phyloP scores from a whole-genome alignment of 108 stramenopile species.

The Tribonema minus region DNA sequence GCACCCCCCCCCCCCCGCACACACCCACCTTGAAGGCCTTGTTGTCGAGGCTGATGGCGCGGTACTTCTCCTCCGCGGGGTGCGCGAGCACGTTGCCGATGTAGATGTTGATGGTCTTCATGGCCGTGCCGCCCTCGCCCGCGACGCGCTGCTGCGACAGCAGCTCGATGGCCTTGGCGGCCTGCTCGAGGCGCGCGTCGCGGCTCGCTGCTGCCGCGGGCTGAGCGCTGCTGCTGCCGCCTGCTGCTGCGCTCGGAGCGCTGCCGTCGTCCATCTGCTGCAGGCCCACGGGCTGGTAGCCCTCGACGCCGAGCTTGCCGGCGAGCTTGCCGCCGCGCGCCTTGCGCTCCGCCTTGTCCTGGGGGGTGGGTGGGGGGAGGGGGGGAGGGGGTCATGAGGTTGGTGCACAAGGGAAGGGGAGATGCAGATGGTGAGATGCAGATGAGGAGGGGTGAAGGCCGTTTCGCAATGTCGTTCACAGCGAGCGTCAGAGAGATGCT shows the following conservation, averaged over 20 bases:
- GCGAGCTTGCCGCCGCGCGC: conserved; percentile 79
- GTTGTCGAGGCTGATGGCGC: conserved; percentile 84
- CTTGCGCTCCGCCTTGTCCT: conserved; percentile 77
- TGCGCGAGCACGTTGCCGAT: conserved; percentile 79
- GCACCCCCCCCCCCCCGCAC: conserved; percentile 75
- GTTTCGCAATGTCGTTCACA: too few species aligned
- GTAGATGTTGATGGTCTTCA: conserved; percentile 75
- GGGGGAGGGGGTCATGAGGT: too few species aligned
- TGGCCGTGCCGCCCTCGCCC: conserved; percentile 83
- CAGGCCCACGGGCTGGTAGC: conserved; percentile 83
- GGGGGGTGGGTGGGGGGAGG: too few species aligned
- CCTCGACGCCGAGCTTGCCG: conserved; percentile 76
- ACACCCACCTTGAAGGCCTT: conserved; percentile 82
- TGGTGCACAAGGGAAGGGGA: too few species aligned
- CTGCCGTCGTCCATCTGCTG: conserved; percentile 65
- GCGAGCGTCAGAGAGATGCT: too few species aligned
- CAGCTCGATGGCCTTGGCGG: conserved; percentile 24
- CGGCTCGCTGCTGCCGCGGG: neutral
- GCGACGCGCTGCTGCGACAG: conserved; percentile 56
- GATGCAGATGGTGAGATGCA: too few species aligned
- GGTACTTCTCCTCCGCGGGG: conserved; percentile 67
- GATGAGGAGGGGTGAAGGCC: too few species aligned
- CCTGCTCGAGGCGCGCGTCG: conserved; percentile 26
- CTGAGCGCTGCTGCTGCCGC: neutral
- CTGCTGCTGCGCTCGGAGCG: neutral